Evolutionary conservation across 768 basidiomycete genomes (phyloP), one percentile per base, ranked within the genome.

Genomic region (Lepiota venenata): DNA sequence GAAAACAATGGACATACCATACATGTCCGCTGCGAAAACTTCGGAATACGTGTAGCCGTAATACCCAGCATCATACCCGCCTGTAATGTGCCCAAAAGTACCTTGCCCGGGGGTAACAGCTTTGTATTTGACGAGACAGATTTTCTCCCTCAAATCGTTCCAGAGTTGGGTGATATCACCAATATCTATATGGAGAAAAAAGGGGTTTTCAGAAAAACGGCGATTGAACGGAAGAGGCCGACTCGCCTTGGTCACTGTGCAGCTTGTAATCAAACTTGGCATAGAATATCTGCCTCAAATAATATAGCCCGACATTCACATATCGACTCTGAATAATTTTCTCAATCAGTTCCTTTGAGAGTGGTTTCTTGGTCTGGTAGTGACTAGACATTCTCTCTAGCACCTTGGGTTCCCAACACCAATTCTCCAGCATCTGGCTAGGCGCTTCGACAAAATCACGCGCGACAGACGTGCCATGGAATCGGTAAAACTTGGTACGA

Each of bases 401-500:
- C 12, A 91, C 88, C 48, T 81, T 77, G 0, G 84, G 86, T 64
- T 92, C 89, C 87, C 88, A 93, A 62, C 90, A 92, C 92, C 92
- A 94, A 63, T 93, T 91, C 70, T 95, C 93, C 56, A 93, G 73
- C 92, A 93, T 93, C 71, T 95, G 91, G 15, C 87, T 88, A 0
- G 92, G 93, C 2, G 92, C 92, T 69, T 94, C 91, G 9, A 92
- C 91, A 58, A 92, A 92, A 67, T 93, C 91, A 4, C 86, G 71
- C 6, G 87, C 86, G 21, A 90, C 87, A 22, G 81, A 80, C 29
- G 88, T 92, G 16, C 92, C 91, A 60, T 93, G 91, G 81, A 93
- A 94, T 12, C 85, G 74, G 18, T 83, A 70, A 64, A 83, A 93
- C 56, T 77, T 80, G 29, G 90, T 91, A 55, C 71, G 75, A 61